A percentile compares a stretch with the other conserved stretches of the same genome.
These are phyloP conservation scores for Salvia splendens DNA, from an alignment of 257 asterid genomes.

Conservation along the genomic window DNA sequence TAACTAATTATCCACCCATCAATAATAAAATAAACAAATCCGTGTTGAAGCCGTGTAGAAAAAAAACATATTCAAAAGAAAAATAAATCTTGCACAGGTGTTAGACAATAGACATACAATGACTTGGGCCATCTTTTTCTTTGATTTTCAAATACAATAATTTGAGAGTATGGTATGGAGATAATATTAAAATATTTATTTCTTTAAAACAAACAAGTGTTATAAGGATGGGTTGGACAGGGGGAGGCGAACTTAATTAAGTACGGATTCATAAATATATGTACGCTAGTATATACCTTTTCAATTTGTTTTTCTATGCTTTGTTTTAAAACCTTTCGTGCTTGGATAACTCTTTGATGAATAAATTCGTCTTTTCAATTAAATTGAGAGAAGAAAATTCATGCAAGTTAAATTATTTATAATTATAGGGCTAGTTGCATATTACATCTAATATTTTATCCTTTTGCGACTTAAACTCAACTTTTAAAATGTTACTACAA, in stretches of 20 bases:
- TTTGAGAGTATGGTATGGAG: not conserved
- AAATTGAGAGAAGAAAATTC: too few relatives aligned
- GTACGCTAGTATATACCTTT: not conserved
- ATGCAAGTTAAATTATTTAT: too few relatives aligned
- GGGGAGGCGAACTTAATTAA: not conserved
- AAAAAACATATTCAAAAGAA: not conserved
- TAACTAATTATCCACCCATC: not conserved
- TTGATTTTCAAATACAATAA: not conserved
- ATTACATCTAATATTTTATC: too few relatives aligned
- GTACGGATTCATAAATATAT: not conserved
- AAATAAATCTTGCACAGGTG: not conserved
- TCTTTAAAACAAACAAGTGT: not conserved
- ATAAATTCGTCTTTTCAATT: too few relatives aligned
- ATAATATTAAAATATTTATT: not conserved
- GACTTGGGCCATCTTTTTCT: not conserved
- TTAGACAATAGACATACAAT: not conserved
- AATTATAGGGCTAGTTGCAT: too few relatives aligned
- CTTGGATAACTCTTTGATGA: too few relatives aligned
- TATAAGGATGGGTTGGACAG: not conserved
- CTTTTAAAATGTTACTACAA: too few relatives aligned
- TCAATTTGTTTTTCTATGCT: not conserved
- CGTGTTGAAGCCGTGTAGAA: conserved; percentile 2
- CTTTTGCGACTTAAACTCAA: too few relatives aligned
- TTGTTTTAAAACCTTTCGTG: not conserved
- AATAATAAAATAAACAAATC: not conserved